Base-by-base conservation (phyloP, 1,284 basidiomycete genomes). In the Wolfiporia cocos region DNA sequence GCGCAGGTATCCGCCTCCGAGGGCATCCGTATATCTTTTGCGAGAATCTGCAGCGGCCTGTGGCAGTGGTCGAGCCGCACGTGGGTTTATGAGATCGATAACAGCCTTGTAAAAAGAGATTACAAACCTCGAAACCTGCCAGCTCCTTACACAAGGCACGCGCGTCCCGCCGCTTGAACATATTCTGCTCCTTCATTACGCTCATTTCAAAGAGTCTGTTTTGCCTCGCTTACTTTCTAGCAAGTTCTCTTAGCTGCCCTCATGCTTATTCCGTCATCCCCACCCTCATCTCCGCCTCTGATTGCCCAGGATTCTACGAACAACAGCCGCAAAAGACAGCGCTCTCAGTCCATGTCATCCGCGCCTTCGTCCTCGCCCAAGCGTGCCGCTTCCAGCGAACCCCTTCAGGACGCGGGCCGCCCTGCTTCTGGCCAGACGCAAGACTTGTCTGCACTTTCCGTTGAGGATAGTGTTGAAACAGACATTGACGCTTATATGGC, bases 401-500 rank as follows among this genome's bases (percentile, higher is more conserved):
- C 72, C 41, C 57, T 68, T 40, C 62, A 64, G 43, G 71, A 74
- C 32, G 40, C 42, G 35, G 42, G 48, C n/a, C 66, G 66, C 48
- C 69, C 65, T 53, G 65, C 66, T 35, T n/a, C n/a, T n/a, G n/a
- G n/a, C n/a, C 37, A 47, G 26, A 33, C 46, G 26, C 65, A 65
- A 46, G 66, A 72, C 51, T 54, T 70, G 55, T 67, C 65, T 46
- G 59, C 64, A 51, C 56, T 69, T 41, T 63, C 67, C 44, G 55
- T 67, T 42, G 49, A 64, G 49, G 67, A 70, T 62, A 49, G 59
- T 37, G 57, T 61, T 56, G 14, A 38, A 37, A 34, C 44, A 15
- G 15, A 31, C 28, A 78, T 83, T 57, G 83, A 87, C 63, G 62
- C 77, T 15, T 86, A 86, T 62, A 87, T 88, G 83, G 70, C 69